Conservation (phyloP, 495 filamentous ascomycete species). For the Thozetella sp. region DNA sequence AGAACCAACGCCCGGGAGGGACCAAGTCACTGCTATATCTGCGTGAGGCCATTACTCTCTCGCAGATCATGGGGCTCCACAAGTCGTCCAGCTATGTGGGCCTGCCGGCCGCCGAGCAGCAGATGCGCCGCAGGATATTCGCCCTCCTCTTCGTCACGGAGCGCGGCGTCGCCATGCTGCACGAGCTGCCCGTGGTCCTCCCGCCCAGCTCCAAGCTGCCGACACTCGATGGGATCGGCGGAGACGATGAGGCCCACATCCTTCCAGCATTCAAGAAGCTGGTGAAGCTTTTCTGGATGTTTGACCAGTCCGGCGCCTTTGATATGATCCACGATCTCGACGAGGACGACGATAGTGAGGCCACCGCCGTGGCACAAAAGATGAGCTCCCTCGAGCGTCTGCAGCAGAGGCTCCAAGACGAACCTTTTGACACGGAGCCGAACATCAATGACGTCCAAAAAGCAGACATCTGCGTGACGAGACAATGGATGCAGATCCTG, state of each 20-base stretch:
- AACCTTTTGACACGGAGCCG: conserved; percentile 19
- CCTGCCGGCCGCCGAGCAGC: conserved; percentile 26
- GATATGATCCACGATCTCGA: conserved; percentile 36
- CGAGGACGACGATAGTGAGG: conserved; percentile 11
- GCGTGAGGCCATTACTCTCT: conserved; percentile 44
- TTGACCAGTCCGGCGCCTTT: conserved; percentile 38
- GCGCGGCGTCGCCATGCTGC: conserved; percentile 44
- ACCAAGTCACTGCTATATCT: conserved; percentile 40
- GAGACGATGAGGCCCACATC: conserved; percentile 31
- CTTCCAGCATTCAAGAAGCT: conserved; percentile 44
- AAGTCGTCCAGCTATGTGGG: conserved; percentile 31
- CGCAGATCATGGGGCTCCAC: conserved; percentile 46
- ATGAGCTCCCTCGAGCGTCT: conserved; percentile 27
- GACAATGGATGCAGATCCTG: conserved; percentile 50
- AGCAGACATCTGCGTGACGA: conserved; percentile 46
- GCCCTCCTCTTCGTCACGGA: conserved; percentile 51
- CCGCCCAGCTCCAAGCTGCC: conserved; percentile 33
- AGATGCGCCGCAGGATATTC: conserved; percentile 39
- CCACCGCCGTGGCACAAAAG: conserved; percentile 4
- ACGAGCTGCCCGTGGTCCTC: conserved; percentile 41
- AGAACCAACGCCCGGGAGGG: conserved; percentile 40
- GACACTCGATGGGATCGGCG: conserved; percentile 15
- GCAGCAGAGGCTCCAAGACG: conserved; percentile 34
- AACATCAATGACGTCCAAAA: conserved; percentile 40
- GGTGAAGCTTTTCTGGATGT: conserved; percentile 40